Conservation (phyloP, 2,329 filamentous ascomycete genomes). For the Phialophora verrucosa region DNA sequence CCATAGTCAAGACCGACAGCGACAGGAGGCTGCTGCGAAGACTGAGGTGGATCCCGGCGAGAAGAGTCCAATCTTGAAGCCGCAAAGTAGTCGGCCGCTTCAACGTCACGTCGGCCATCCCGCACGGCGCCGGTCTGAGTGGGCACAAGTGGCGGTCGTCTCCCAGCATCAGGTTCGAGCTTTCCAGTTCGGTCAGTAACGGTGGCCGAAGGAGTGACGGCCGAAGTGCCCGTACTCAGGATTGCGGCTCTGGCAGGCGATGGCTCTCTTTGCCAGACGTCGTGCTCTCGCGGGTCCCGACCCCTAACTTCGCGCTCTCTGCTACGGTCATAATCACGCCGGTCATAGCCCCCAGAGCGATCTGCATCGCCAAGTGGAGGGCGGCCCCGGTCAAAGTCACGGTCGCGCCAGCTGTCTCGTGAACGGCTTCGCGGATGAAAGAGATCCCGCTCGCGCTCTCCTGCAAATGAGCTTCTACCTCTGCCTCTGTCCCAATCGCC, state of each 20-base stretch:
- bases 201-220: constrained; percentile 26
- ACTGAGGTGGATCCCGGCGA: constrained; percentile 28
- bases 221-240: constrained; percentile 22
- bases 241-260: constrained; percentile 42
- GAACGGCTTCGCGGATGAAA: constrained; percentile 53
- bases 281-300: constrained; percentile 42
- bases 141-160: constrained; percentile 28
- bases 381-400: constrained; percentile 48
- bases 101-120: constrained; percentile 37
- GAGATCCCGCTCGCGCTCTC: constrained; percentile 52
- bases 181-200: constrained; percentile 29
- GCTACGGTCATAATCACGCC: constrained; percentile 47
- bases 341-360: constrained; percentile 35
- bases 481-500: constrained; percentile 44
- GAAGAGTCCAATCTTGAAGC: constrained; percentile 20
- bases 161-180: constrained; percentile 29
- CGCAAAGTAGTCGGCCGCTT: constrained; percentile 38
- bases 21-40: constrained; percentile 29
- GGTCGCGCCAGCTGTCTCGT: constrained; percentile 51
- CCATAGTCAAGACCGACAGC: constrained; percentile 39
- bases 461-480: constrained; percentile 48
- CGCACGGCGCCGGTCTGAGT: constrained; percentile 28
- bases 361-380: constrained; percentile 45
- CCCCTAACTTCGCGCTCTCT: constrained; percentile 42
- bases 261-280: constrained; percentile 48